Base-by-base conservation (phyloP, 2,329 filamentous ascomycete genomes). In the Tympanopsis confertula region DNA sequence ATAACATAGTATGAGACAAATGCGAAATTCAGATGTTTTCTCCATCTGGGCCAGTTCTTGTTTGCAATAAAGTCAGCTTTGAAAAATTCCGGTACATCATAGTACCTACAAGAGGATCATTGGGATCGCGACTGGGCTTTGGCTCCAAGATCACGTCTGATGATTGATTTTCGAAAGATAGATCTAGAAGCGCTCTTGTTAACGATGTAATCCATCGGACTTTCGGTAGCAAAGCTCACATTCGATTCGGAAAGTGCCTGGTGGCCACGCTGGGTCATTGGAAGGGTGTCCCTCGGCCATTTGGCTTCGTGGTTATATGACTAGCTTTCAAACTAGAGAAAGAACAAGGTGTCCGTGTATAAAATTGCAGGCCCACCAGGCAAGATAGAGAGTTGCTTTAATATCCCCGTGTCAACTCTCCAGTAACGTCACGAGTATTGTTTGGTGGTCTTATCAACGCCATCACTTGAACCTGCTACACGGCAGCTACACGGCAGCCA, bases 131-230 rank as follows among this genome's bases (percentile, higher is more conserved):
- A 7, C 10, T 10, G 10, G 30, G 30, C 15, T 33, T 10, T 13
- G 30, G 30, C 7, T 18, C 10, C 7, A 33, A 15, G 30, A 33
- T 18, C 10, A 33, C 30, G 7, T n/a, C 7, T 26, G 7, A 26
- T 26, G 22, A 26, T 10, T 26, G 44, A 55, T 2, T 52, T 55
- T 4, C 49, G 58, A 22, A 56, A 62, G 3, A 59, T 70, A 12
- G 36, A 68, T n/a, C n/a, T n/a, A n/a, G n/a, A n/a, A 26, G 7
- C 22, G 22, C 7, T 26, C 7, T 26, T 26, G 7, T 10, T 26
- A 26, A n/a, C 22, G 22, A 26, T 26, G 22, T n/a, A n/a, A n/a
- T n/a, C n/a, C n/a, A n/a, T n/a, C n/a, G n/a, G n/a, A n/a, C n/a
- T n/a, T n/a, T n/a, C n/a, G n/a, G n/a, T n/a, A n/a, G n/a, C n/a